Percentiles rank a stretch among this genome's conserved stretches.
These are phyloP conservation scores for Apiotrichum akiyoshidainum DNA, from an alignment of 1,284 basidiomycete species.

Conservation along the genomic window DNA sequence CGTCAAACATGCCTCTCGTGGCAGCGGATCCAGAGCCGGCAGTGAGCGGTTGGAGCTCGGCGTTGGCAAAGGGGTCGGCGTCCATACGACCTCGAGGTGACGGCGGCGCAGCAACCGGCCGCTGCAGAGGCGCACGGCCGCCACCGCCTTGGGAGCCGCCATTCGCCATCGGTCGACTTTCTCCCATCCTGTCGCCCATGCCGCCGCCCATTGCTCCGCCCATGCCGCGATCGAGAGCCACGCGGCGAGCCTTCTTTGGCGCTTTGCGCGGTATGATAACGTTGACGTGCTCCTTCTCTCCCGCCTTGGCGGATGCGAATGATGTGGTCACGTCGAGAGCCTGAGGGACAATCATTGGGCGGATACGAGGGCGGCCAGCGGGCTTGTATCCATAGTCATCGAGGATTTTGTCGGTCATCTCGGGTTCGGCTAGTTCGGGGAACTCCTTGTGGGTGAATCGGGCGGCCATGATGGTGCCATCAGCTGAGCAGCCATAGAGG, in stretches of 20 bases:
- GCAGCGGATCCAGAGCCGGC: constrained; percentile 20
- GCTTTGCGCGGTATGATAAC: constrained; percentile 23
- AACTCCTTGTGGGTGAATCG: constrained; percentile 75
- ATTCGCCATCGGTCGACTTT: not conserved
- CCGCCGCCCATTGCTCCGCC: too few relatives aligned
- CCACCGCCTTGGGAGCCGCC: not conserved
- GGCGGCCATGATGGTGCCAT: constrained; percentile 88
- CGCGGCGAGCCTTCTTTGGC: constrained; percentile 16
- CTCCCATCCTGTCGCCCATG: constrained; percentile 10
- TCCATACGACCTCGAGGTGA: not conserved
- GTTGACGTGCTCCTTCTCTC: constrained; percentile 21
- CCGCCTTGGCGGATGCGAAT: constrained; percentile 9
- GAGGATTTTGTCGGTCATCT: constrained; percentile 71
- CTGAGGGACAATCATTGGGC: constrained; percentile 6
- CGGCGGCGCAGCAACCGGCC: not conserved
- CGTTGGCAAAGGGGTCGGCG: constrained; percentile 27
- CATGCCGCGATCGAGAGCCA: constrained; percentile 13
- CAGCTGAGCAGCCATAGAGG: constrained; percentile 91
- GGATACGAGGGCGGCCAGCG: constrained; percentile 11
- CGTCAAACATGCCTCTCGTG: constrained; percentile 37
- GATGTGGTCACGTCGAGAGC: constrained; percentile 24
- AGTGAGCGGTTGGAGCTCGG: constrained; percentile 29
- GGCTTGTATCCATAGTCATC: constrained; percentile 68
- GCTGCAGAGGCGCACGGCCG: constrained; percentile 6
- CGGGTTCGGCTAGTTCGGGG: constrained; percentile 72